A percentile compares a stretch with the other conserved stretches of the same genome.
Conservation (phyloP, 306 rosid genomes). For the Alnus rubra region DNA sequence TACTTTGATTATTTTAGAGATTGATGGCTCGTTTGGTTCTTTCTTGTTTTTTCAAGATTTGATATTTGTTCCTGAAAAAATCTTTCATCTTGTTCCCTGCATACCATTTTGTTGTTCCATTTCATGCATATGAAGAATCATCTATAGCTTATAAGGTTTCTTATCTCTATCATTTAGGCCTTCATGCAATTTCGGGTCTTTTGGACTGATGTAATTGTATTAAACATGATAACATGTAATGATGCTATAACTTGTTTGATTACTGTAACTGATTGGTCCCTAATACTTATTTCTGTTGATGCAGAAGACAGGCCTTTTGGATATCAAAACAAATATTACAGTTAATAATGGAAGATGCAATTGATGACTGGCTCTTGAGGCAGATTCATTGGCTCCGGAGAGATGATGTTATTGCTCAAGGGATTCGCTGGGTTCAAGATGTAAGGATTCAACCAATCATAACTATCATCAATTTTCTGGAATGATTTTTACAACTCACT, state of each 20-base stretch:
- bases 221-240: constrained; percentile 4
- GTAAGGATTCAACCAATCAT: constrained; percentile 56
- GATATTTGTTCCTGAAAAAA: neutral
- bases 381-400: constrained; percentile 86
- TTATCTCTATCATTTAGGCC: neutral
- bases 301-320: constrained; percentile 98
- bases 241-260: constrained; percentile 25
- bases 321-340: constrained; percentile 96
- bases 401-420: constrained; percentile 75
- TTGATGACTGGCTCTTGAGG: constrained; percentile 90
- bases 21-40: neutral
- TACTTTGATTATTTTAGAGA: constrained; percentile 1
- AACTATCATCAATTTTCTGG: constrained; percentile 11
- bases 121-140: neutral
- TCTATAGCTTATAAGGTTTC: neutral
- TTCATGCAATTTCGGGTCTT: constrained; percentile 20
- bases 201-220: constrained; percentile 14
- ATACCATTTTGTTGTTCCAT: neutral
- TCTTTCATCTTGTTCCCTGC: neutral
- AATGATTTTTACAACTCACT: constrained; percentile 26
- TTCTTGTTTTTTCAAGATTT: neutral
- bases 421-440: constrained; percentile 91
- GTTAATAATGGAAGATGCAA: constrained; percentile 91
- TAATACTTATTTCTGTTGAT: constrained; percentile 27
- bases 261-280: constrained; percentile 20